Base-by-base conservation (phyloP, 768 basidiomycete species). In the Lentinula aciculospora region DNA sequence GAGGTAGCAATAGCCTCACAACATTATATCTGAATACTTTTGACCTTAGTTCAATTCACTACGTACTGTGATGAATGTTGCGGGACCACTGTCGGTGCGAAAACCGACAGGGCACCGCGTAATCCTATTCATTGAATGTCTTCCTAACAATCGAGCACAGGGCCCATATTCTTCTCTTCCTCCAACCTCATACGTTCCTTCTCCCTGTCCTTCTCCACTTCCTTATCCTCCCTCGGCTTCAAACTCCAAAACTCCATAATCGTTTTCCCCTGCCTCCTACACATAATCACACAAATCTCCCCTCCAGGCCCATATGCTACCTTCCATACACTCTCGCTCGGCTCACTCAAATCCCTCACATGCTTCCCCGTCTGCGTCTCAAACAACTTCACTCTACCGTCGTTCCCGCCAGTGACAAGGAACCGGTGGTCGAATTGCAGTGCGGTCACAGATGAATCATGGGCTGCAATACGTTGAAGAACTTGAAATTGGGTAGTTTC, bases 231-330 rank as follows among this genome's bases (percentile, higher is more conserved):
- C 63, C 66, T 72, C n/a, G 81, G 80, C 65, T 76, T 74, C 72
- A 89, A 83, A 62, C 82, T 87, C 84, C 92, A 88, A 54, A 95
- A 84, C 78, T 96, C 95, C 71, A 95, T 82, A 19, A 90, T 85
- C 53, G 90, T 94, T 77, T 87, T 88, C 27, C 86, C 88, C 29
- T 77, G 83, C 58, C 90, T 77, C 76, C 83, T 86, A 72, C 89
- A 91, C 75, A 94, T 82, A 40, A 97, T 77, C 19, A 88, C 91
- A 68, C 85, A 88, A 50, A 82, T 82, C 67, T 89, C 69, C 44
- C 64, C 62, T 3, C 86, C 82, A 86, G 46, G 31, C 66, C 81
- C 78, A 73, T 86, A 89, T 37, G 78, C 84, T 40, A 93, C 88
- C 73, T 92, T 86, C 95, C 94, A 98, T 53, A 94, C 86, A 57